Base-by-base conservation (phyloP, 202 grass and related monocot genomes). In the Setaria italica region DNA sequence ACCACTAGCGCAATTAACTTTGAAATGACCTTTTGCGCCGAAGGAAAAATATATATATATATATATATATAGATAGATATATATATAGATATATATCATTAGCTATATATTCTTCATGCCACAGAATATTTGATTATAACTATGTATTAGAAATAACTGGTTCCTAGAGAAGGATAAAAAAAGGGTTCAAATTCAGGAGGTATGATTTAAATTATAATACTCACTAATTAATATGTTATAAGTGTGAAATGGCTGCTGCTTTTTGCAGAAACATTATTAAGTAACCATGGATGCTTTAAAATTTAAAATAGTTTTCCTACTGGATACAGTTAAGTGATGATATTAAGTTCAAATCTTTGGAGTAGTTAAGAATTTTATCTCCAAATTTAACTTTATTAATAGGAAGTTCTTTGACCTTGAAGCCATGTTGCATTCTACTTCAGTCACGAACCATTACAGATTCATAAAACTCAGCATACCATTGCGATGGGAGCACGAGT, bases 261-360 rank as follows among this genome's bases (percentile, higher is more conserved):
- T 72, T 72, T 35, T 11, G 32, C 8, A 47, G 16, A 75, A 74
- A 70, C 48, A 73, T 35, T 32, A 45, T 20, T 20, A 21, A n/a
- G 9, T 16, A 43, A 75, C 17, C n/a, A 19, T 70, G 82, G 19
- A 33, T 70, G 54, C 30, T 51, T 16, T 34, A 35, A 19, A 14
- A 62, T n/a, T 65, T 25, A 72, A 75, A 15, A 32, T 46, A 68
- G 15, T 68, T 12, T 14, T 41, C 37, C 37, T 50, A 16, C 74
- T 67, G 49, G 21, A 42, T 16, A 54, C 11, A 14, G 14, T 74
- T 15, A 65, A 65, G 45, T 55, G 14, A 45, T 30, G 33, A 43
- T 69, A 1, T 34, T 66, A 78, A 4, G 54, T 15, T 37, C 37
- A 76, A 81, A 71, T n/a, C 17, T 67, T 85, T 54, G 4, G 43